Evolutionary conservation across 2,329 filamentous ascomycete species (phyloP), one percentile per base, ranked within the genome.

Genomic region (Colletotrichum sp.): DNA sequence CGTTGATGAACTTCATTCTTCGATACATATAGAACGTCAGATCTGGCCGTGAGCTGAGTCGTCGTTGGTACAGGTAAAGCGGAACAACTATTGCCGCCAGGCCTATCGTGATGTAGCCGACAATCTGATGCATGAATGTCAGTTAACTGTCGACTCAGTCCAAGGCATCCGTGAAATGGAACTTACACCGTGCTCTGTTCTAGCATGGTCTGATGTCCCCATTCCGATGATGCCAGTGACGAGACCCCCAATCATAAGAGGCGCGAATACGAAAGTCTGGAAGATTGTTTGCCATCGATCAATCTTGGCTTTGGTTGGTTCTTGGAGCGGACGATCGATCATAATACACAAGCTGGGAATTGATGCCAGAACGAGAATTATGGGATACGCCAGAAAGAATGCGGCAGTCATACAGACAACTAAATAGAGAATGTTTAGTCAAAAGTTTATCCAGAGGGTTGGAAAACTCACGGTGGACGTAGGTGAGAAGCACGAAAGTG

Each of bases 11-110:
- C 34, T 75, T 73, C 21, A 75, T 34, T 2, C 73, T 34, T 24
- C 73, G 69, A 48, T 73, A 75, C 73, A 75, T 75, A 21, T 68
- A 48, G 16, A 75, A 75, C 2, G 69, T 62, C 4, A 75, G 34
- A 5, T 75, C 73, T 5, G 73, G 63, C 2, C 73, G 73, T 26
- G 43, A 64, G 26, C 32, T 68, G 26, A 75, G 58, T 3, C 69
- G 34, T 24, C 26, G 61, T 18, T 75, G 69, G 69, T 75, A 75
- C 10, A 75, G 43, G 7, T 75, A 75, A 8, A 75, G 58, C 4
- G 73, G 73, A 4, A 75, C 43, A 2, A 58, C 48, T 14, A 73
- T 43, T 7, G 69, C 63, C 4, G 73, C 73, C 3, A 75, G 61
- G 38, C 30, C 62, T 14, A 75, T 43, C 6, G 73, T 75, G 7